phyloP scores from a whole-genome alignment of 257 asterid species.

The Penstemon davidsonii region DNA sequence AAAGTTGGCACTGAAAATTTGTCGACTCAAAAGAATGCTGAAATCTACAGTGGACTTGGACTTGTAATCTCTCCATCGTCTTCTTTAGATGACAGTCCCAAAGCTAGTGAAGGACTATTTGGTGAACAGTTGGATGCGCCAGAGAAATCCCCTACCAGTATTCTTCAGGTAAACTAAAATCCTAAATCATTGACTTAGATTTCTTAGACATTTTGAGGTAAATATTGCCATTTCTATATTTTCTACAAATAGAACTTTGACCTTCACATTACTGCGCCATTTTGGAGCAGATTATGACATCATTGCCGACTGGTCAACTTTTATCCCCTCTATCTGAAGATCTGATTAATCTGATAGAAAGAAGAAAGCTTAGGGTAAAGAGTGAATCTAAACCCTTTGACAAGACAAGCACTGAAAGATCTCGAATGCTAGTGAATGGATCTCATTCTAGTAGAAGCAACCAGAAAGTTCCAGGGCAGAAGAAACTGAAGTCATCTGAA shows the following conservation, averaged over 20 bases:
- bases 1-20: conserved; percentile 80
- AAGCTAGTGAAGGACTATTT: conserved; percentile 54
- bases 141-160: conserved; percentile 82
- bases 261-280: conserved; percentile 19
- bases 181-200: conserved; percentile 24
- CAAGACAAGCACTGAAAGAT: conserved; percentile 38
- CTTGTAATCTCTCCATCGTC: conserved; percentile 90
- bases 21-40: conserved; percentile 71
- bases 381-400: conserved; percentile 40
- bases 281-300: conserved; percentile 80
- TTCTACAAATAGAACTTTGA: conserved; percentile 18
- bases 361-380: conserved; percentile 45
- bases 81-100: conserved; percentile 72
- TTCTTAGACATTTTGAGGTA: conserved; percentile 14
- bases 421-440: conserved; percentile 47
- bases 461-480: conserved; percentile 46
- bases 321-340: conserved; percentile 83
- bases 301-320: conserved; percentile 52
- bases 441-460: conserved; percentile 47
- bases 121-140: conserved; percentile 46
- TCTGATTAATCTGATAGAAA: conserved; percentile 47
- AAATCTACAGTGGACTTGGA: conserved; percentile 93
- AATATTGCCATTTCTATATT: conserved; percentile 14
- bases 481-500: conserved; percentile 40
- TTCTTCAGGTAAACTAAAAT: conserved; percentile 72